A percentile compares a stretch with the other conserved stretches of the same genome.
phyloP scores from a whole-genome alignment of 2,329 filamentous ascomycete genomes.

The Epichloe sp. region DNA sequence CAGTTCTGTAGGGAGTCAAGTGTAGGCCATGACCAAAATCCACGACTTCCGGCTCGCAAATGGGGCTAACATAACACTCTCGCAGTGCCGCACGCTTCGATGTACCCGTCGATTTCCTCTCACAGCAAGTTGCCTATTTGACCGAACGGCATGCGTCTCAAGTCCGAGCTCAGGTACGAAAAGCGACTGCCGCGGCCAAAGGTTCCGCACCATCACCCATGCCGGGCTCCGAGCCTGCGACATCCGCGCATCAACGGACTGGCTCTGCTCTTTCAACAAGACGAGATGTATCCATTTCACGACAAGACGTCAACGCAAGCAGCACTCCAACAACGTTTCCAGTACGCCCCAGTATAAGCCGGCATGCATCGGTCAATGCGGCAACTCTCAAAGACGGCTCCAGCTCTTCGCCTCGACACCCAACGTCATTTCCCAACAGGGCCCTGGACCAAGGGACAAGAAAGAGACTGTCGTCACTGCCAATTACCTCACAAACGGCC shows the following conservation, averaged over 20 bases:
- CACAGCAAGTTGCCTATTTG: conserved; percentile 87
- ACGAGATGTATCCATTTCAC: conserved; percentile 40
- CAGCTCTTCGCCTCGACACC: conserved; percentile 13
- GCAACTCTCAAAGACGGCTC: conserved; percentile 25
- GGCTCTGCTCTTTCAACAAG: conserved; percentile 43
- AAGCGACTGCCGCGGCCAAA: conserved; percentile 46
- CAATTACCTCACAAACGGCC: conserved; percentile 18
- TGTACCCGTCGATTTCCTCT: conserved; percentile 75
- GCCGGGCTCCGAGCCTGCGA: conserved; percentile 33
- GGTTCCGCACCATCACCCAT: conserved; percentile 45
- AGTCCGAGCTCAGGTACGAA: conserved; percentile 80
- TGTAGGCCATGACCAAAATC: conserved; percentile 36
- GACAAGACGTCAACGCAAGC: conserved; percentile 31
- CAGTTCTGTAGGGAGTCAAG: conserved; percentile 49
- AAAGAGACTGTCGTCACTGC: conserved; percentile 31
- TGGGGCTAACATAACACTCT: conserved; percentile 10
- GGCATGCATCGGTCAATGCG: conserved; percentile 35
- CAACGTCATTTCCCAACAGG: conserved; percentile 11
- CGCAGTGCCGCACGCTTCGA: conserved; percentile 60
- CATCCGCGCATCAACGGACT: conserved; percentile 26
- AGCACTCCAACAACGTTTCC: conserved; percentile 30
- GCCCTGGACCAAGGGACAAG: conserved; percentile 18
- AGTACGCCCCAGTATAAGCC: conserved; percentile 31
- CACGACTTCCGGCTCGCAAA: conserved; percentile 9
- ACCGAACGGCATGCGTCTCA: conserved; percentile 85